Percentiles rank a stretch among this genome's conserved stretches.
phyloP scores from a whole-genome alignment of 129 eudicot genomes.

The Centrapalus pauciflorus region DNA sequence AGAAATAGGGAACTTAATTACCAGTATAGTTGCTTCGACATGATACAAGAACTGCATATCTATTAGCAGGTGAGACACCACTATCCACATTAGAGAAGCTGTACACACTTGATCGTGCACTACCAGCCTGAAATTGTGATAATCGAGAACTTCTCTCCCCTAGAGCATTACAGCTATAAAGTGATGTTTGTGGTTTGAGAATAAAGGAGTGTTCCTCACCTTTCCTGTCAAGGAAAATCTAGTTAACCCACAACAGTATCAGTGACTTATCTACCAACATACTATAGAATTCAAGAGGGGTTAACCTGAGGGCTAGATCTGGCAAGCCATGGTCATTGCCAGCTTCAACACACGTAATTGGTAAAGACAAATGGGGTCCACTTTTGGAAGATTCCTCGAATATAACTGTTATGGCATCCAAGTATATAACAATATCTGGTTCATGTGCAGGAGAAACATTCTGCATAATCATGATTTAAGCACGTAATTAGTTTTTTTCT shows the following conservation, averaged over 20 bases:
- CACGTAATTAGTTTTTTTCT: not conserved
- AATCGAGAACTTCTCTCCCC: slow-evolving; percentile 24
- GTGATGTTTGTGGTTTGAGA: slow-evolving; percentile 61
- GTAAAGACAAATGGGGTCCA: slow-evolving; percentile 61
- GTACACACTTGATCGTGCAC: slow-evolving; percentile 33
- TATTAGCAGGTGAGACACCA: slow-evolving; percentile 38
- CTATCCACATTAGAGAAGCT: slow-evolving; percentile 33
- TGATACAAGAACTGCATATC: slow-evolving; percentile 78
- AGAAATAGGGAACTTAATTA: slow-evolving; percentile 20
- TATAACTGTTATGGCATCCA: slow-evolving; percentile 77
- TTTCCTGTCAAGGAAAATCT: slow-evolving; percentile 57
- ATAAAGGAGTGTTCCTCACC: slow-evolving; percentile 95
- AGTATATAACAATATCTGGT: slow-evolving; percentile 66
- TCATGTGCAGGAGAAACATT: slow-evolving; percentile 67
- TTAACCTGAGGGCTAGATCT: slow-evolving; percentile 75
- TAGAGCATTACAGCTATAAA: slow-evolving; percentile 36
- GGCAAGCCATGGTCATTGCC: slow-evolving; percentile 72
- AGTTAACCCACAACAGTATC: slow-evolving; percentile 12
- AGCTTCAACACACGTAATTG: slow-evolving; percentile 66
- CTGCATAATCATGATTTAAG: slow-evolving; percentile 40
- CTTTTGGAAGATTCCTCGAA: slow-evolving; percentile 70
- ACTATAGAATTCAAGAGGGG: not conserved
- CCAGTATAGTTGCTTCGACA: slow-evolving; percentile 94
- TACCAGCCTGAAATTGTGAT: slow-evolving; percentile 37
- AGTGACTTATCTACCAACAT: not conserved